phyloP scores from a whole-genome alignment of 1,284 basidiomycete species.

The Vanrija sp. region DNA sequence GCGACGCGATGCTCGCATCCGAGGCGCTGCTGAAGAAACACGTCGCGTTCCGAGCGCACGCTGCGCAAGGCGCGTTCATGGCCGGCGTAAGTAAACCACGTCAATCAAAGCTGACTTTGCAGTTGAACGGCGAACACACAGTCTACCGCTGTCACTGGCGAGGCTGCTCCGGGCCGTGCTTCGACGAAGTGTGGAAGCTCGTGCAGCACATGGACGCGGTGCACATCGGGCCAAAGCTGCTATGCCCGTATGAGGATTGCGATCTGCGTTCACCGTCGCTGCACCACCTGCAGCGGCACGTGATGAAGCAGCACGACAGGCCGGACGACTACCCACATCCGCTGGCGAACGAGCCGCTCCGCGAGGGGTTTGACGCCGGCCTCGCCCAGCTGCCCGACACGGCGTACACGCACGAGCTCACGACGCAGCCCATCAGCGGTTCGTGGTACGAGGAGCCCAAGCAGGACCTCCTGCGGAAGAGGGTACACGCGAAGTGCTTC shows the following conservation, averaged over 20 bases:
- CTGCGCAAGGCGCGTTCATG: slow-evolving; percentile 18
- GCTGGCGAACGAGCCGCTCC: background rate
- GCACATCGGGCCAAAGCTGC: slow-evolving; percentile 26
- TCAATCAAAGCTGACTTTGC: background rate
- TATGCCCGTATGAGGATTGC: slow-evolving; percentile 34
- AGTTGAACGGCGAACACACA: background rate
- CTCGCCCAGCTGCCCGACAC: background rate
- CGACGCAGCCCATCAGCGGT: slow-evolving; percentile 18
- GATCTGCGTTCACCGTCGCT: slow-evolving; percentile 24
- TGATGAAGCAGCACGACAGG: slow-evolving; percentile 18
- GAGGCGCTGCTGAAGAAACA: slow-evolving; percentile 30
- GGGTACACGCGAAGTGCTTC: slow-evolving; percentile 24
- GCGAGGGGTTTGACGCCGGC: background rate
- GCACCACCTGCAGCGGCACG: slow-evolving; percentile 21
- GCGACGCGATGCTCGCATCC: slow-evolving; percentile 28
- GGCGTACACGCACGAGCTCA: slow-evolving; percentile 23
- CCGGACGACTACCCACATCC: background rate
- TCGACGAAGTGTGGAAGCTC: slow-evolving; percentile 18
- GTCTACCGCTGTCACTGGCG: slow-evolving; percentile 31
- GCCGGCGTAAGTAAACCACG: slow-evolving; percentile 14
- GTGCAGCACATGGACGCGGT: slow-evolving; percentile 31
- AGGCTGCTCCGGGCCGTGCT: slow-evolving; percentile 32
- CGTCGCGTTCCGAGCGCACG: slow-evolving; percentile 21
- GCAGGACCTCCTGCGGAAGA: slow-evolving; percentile 14
- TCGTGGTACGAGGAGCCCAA: slow-evolving; percentile 6